Evolutionary conservation across 345 rosid species (phyloP).

Genomic region (Eucalyptus pauciflora): DNA sequence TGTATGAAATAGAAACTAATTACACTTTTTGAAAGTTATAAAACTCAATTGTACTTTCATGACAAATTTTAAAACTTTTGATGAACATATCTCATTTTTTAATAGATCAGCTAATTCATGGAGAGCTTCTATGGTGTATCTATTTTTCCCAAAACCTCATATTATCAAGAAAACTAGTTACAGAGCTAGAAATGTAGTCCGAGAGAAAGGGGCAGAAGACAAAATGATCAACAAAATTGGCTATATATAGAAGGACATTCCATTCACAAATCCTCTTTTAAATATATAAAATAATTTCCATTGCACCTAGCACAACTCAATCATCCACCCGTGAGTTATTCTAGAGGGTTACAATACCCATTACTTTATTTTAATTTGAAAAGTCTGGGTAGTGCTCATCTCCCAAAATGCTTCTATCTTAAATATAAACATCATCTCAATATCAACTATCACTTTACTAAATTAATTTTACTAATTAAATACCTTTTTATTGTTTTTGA

Average conservation of each 20-base stretch:
- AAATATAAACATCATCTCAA: too few species aligned
- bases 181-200: too few species aligned
- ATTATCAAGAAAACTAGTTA: too few species aligned
- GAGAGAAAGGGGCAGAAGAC: not conserved
- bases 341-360: not conserved
- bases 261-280: not conserved
- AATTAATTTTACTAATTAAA: too few species aligned
- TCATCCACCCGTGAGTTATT: not conserved
- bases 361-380: too few species aligned
- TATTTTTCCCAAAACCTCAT: not conserved
- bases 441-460: not conserved
- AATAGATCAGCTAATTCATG: fast-evolving
- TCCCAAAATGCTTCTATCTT: not conserved
- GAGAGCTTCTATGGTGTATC: too few species aligned
- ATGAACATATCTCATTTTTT: too few species aligned
- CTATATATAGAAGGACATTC: not conserved
- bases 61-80: fast-evolving
- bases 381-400: not conserved
- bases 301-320: not conserved
- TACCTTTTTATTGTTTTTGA: not conserved
- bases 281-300: not conserved
- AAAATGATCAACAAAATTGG: not conserved
- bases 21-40: fast-evolving
- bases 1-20: fast-evolving
- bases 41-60: too few species aligned